These are phyloP conservation scores for Gloeophyllum trabeum DNA, from an alignment of 768 basidiomycete species.

Conservation along the genomic window DNA sequence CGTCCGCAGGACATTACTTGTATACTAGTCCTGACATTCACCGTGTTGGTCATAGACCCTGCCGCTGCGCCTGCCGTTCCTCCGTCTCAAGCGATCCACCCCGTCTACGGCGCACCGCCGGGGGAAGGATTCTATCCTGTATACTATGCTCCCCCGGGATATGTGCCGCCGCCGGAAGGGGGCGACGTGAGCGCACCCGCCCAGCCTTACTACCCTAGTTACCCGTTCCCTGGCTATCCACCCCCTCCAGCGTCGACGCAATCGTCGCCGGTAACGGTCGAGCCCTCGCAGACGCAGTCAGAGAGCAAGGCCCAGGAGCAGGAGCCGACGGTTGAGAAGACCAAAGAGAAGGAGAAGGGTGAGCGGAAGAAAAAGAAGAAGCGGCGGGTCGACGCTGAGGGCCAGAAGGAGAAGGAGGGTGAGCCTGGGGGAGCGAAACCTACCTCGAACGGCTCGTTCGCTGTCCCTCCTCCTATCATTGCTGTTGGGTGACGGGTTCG, in stretches of 20 bases:
- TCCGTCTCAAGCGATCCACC: slow-evolving; percentile 7
- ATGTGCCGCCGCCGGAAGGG: slow-evolving; percentile 26
- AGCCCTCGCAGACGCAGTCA: not conserved
- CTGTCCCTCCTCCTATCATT: no score
- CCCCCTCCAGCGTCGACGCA: not conserved
- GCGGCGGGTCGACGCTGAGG: no score
- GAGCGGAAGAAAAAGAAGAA: not conserved
- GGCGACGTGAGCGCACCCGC: slow-evolving; percentile 7
- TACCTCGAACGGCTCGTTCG: no score
- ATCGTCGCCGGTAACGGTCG: not conserved
- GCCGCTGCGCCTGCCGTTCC: slow-evolving; percentile 11
- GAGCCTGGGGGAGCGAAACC: no score
- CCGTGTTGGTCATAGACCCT: slow-evolving; percentile 7
- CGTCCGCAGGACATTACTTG: slow-evolving; percentile 1
- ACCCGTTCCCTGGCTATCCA: not conserved
- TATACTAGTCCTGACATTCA: slow-evolving; percentile 6
- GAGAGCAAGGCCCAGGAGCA: not conserved
- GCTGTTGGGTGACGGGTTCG: no score
- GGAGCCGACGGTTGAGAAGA: not conserved
- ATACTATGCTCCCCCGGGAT: slow-evolving; percentile 30
- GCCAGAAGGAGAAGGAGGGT: no score
- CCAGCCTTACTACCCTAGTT: not conserved
- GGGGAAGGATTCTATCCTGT: slow-evolving; percentile 32
- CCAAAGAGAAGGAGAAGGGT: not conserved
- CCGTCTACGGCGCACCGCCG: slow-evolving; percentile 15